phyloP scores from a whole-genome alignment of 2,329 filamentous ascomycete species.

The Aspergillus sp. region DNA sequence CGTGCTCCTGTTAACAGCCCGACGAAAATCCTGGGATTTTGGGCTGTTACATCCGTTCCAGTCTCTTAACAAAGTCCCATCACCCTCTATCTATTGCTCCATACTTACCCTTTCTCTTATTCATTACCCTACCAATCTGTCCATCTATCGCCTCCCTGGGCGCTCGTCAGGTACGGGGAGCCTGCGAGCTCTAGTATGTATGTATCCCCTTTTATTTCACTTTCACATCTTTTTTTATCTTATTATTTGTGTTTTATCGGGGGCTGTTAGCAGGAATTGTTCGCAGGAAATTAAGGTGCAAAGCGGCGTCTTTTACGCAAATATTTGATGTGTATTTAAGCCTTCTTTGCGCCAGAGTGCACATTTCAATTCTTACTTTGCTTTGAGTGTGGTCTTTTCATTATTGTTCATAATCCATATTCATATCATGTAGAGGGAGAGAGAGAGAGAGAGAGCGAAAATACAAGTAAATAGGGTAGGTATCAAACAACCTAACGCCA shows the following conservation, averaged over 20 bases:
- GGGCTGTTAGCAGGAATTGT: background rate
- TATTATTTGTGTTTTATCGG: background rate
- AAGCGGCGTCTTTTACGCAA: constrained; percentile 4
- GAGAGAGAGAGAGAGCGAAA: background rate
- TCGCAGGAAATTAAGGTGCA: background rate
- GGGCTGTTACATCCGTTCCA: too few relatives aligned
- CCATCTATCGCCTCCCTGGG: too few relatives aligned
- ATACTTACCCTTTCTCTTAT: too few relatives aligned
- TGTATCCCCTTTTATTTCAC: constrained; percentile 5
- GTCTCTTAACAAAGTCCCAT: too few relatives aligned
- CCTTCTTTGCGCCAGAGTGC: constrained; percentile 5
- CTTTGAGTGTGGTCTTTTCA: background rate
- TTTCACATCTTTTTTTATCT: constrained; percentile 1
- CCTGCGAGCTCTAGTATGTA: background rate
- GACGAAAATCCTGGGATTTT: too few relatives aligned
- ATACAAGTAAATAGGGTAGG: background rate
- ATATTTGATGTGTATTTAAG: constrained; percentile 6
- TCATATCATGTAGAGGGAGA: background rate
- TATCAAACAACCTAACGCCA: background rate
- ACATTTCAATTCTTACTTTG: constrained; percentile 1
- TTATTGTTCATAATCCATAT: too few relatives aligned
- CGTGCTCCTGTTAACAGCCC: constrained; percentile 11
- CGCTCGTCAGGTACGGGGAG: background rate
- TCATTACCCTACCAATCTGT: too few relatives aligned
- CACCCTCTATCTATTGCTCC: too few relatives aligned